Percentiles rank a stretch among this genome's conserved stretches.
Conservation (phyloP, 192 early-diverging fungal species). For the Backusella mclennaniae region DNA sequence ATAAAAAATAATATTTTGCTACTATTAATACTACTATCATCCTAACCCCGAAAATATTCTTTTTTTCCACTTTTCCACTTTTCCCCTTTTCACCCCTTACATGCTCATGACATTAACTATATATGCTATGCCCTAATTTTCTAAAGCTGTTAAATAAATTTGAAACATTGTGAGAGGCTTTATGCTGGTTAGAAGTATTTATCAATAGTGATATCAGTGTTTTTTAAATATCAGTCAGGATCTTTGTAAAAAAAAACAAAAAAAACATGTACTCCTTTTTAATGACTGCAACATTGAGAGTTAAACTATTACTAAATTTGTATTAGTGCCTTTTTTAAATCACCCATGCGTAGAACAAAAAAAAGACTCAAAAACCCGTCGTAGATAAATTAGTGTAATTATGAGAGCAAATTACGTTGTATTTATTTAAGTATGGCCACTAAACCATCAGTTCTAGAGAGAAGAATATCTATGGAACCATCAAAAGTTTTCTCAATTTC, state of each 20-base stretch:
- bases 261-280: background rate
- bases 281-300: background rate
- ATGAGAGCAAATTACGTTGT: background rate
- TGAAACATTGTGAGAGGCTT: background rate
- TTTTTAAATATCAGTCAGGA: background rate
- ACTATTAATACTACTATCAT: background rate
- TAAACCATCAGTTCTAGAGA: background rate
- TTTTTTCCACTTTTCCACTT: background rate
- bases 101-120: background rate
- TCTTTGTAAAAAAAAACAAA: background rate
- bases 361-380: background rate
- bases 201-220: background rate
- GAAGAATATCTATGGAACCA: background rate
- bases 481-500: background rate
- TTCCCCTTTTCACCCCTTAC: background rate
- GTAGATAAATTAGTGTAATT: background rate
- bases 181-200: background rate
- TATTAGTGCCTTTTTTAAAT: background rate
- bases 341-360: background rate
- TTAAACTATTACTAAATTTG: slow-evolving; percentile 6
- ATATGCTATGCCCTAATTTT: background rate
- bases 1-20: background rate
- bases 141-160: background rate
- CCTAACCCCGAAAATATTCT: background rate
- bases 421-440: background rate